Base-by-base conservation (phyloP, 1,284 basidiomycete species). In the Cutaneotrichosporon curvatum region DNA sequence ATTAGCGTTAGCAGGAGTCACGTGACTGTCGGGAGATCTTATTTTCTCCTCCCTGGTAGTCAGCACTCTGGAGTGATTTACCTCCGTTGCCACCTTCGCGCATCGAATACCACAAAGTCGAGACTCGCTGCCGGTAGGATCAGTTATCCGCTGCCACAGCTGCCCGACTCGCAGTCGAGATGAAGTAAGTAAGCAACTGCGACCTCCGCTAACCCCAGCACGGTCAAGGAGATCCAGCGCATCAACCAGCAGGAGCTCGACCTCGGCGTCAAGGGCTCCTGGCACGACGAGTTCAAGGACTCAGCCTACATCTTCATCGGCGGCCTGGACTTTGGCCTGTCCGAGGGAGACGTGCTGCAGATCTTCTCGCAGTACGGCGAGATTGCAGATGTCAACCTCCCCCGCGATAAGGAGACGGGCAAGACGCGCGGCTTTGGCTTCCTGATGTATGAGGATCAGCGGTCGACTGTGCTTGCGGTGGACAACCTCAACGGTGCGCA, bases 281-380 rank as follows among this genome's bases (percentile, higher is more conserved):
- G 94, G 94, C 94, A 98, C 63, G 90, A 97, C 62, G 87, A 96
- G 63, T 96, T 91, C 75, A 89, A 85, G 69, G 92, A 96, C 70
- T 96, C 91, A 43, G 94, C 94, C 1, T 96, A 97, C 71, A 77
- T 98, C 57, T 95, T 88, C 66, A 76, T 91, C 47, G 92, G 94
- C 38, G 90, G 91, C 21, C 77, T 96, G 19, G 75, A 83, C 53
- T 79, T 76, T 57, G 88, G 90, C 51, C 75, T 98, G 43, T 96
- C 94, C 2, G 95, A 99, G 72, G 95, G 95, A 51, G 95, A 99
- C 68, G 89, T 98, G 20, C 87, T 98, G 57, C 83, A 91, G 15
- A 91, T 98, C 57, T 94, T 97, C 73, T 97, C 92, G 12, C 95
- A 99, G 87, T 92, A 62, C 70, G 94, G 94, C 20, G 94, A 98